Base-by-base conservation (phyloP, 306 rosid species). In the Ziziphus jujuba region DNA sequence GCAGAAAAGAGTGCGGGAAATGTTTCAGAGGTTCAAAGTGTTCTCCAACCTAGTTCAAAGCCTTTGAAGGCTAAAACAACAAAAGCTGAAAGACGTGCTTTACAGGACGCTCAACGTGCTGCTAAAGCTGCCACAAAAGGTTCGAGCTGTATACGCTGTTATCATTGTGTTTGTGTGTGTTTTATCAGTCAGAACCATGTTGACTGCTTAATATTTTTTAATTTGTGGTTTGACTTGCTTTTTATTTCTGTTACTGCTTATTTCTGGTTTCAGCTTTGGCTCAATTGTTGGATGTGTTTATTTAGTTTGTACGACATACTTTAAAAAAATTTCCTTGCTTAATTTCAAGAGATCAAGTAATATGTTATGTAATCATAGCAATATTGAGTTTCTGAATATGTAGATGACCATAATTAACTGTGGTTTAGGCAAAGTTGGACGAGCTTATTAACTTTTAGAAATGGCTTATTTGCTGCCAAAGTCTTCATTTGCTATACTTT, bases 81-180 rank as follows among this genome's bases (percentile, higher is more conserved):
- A 35, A 92, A 85, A 80, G 96, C 89, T 17, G 95, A 92, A 77
- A 89, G 95, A 59, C 92, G 92, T 23, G 90, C 96, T 28, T 51
- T 87, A 74, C 98, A 92, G 74, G 96, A 92, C 74, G 95, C 92
- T 61, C 96, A 92, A 55, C 87, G 96, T 61, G 95, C 95, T 73
- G 90, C 87, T 34, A 91, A 91, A 83, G 89, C 84, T 64, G 75
- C 81, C 20, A 72, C 83, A 23, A 91, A 85, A 82, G 98, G 96
- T 91, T 73, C 58, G 34, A 19, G 35, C 49, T 11, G 16, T 59
- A 9, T 55, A 7, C 7, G 1, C 5, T 43, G 19, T 24, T 17
- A 50, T 9, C 21, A 50, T 50, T 16, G 20, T 7, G 12, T 12
- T 1, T 17, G 17, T 15, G 0, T 49, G 5, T 15, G 8, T 7